Percentiles rank a stretch among this genome's conserved stretches.
Evolutionary conservation across 2,329 filamentous ascomycete species (phyloP).

Genomic region (Alternaria sp.): DNA sequence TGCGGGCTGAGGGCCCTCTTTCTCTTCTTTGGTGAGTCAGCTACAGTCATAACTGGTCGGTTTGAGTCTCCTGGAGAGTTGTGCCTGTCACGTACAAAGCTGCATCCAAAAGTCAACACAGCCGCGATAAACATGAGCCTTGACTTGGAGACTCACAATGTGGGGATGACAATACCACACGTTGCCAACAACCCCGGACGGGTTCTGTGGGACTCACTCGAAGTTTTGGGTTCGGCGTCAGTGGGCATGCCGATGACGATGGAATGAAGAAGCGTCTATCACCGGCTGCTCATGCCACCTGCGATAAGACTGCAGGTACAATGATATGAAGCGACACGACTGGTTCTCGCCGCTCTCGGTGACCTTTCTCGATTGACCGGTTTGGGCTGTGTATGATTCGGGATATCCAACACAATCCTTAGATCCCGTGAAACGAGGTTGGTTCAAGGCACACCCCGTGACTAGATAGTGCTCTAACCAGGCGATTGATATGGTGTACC

Average conservation of each 20-base stretch:
- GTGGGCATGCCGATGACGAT: conserved; percentile 38
- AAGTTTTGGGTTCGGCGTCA: conserved; percentile 34
- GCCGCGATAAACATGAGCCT: background rate
- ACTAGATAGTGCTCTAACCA: conserved; percentile 18
- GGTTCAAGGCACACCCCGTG: conserved; percentile 6
- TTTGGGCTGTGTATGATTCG: conserved; percentile 21
- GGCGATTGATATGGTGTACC: conserved; percentile 22
- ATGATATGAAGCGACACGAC: background rate
- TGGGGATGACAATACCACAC: conserved; percentile 34
- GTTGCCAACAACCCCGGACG: conserved; percentile 33
- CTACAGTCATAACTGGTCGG: conserved; percentile 32
- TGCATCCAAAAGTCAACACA: conserved; percentile 13
- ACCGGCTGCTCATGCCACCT: conserved; percentile 31
- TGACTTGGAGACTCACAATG: conserved; percentile 30
- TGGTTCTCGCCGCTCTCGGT: background rate
- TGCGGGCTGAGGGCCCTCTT: conserved; percentile 33
- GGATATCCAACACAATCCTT: background rate
- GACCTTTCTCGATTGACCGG: conserved; percentile 6
- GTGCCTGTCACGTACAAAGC: conserved; percentile 42
- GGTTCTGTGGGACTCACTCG: conserved; percentile 33
- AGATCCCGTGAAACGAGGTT: background rate
- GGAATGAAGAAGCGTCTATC: conserved; percentile 19
- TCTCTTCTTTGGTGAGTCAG: conserved; percentile 45
- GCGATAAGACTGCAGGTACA: conserved; percentile 1
- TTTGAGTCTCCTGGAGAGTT: conserved; percentile 29